Evolutionary conservation across 306 rosid genomes (phyloP).

Genomic region (Pterocarpus macrocarpus): DNA sequence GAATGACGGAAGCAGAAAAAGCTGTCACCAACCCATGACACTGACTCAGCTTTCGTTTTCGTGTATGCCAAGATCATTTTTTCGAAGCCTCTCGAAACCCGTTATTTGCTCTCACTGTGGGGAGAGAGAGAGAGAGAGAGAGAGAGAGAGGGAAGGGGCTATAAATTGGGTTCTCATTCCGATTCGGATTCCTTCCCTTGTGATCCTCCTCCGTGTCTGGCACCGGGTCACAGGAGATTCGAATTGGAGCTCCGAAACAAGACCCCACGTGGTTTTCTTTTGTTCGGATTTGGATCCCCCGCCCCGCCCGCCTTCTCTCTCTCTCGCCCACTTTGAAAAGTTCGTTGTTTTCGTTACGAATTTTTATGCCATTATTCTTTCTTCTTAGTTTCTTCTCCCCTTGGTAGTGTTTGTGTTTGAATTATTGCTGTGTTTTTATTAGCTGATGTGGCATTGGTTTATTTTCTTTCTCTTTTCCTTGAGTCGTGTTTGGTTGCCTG

Average conservation of each 20-base stretch:
- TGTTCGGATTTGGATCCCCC: slow-evolving; percentile 21
- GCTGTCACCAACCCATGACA: slow-evolving; percentile 9
- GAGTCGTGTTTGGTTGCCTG: background rate
- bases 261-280: background rate
- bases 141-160: no score
- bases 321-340: slow-evolving; percentile 28
- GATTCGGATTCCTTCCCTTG: background rate
- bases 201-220: background rate
- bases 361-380: background rate
- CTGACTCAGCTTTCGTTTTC: slow-evolving; percentile 19
- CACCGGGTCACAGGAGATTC: slow-evolving; percentile 24
- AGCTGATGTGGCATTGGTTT: background rate
- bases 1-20: background rate
- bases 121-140: no score
- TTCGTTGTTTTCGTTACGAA: slow-evolving; percentile 36
- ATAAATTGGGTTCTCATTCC: slow-evolving; percentile 41
- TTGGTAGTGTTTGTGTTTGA: background rate
- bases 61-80: background rate
- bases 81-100: slow-evolving; percentile 49
- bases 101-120: no score
- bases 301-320: background rate
- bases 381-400: background rate
- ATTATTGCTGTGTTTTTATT: background rate
- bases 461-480: no score
- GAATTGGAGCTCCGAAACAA: slow-evolving; percentile 48